phyloP scores from a whole-genome alignment of 31 red algal species.

The Asparagopsis taxiformis region DNA sequence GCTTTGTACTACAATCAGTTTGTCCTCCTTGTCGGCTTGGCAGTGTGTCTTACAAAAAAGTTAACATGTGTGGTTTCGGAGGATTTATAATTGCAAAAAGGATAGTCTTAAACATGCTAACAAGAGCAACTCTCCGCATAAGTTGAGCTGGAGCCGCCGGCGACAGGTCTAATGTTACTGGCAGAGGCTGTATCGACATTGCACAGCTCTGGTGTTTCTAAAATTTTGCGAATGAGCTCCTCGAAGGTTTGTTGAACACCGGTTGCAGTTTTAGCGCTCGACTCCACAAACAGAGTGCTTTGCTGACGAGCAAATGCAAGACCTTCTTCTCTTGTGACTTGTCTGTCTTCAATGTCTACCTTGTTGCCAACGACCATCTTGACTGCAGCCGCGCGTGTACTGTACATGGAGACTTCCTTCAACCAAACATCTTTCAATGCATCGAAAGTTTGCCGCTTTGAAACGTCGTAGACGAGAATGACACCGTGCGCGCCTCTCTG shows the following conservation, averaged over 20 bases:
- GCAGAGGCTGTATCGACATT: conserved; percentile 14
- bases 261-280: conserved; percentile 79
- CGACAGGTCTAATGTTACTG: conserved; percentile 49
- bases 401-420: conserved; percentile 84
- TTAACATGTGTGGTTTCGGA: neutral
- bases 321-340: conserved; percentile 82
- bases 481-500: conserved; percentile 96
- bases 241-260: conserved; percentile 89
- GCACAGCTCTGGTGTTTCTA: conserved; percentile 78
- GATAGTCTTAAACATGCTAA: conserved; percentile 18
- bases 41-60: neutral
- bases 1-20: no score
- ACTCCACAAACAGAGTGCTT: conserved; percentile 88
- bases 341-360: conserved; percentile 65
- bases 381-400: conserved; percentile 63
- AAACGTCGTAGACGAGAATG: conserved; percentile 91
- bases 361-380: conserved; percentile 99
- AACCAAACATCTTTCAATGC: conserved; percentile 87
- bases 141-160: conserved; percentile 17
- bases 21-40: no score
- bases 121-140: conserved; percentile 69
- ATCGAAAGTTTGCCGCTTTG: conserved; percentile 84
- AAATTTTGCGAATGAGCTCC: conserved; percentile 76
- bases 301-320: conserved; percentile 75
- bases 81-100: conserved; percentile 25